phyloP scores from a whole-genome alignment of 2,329 filamentous ascomycete species.

The Beauveria sp. region DNA sequence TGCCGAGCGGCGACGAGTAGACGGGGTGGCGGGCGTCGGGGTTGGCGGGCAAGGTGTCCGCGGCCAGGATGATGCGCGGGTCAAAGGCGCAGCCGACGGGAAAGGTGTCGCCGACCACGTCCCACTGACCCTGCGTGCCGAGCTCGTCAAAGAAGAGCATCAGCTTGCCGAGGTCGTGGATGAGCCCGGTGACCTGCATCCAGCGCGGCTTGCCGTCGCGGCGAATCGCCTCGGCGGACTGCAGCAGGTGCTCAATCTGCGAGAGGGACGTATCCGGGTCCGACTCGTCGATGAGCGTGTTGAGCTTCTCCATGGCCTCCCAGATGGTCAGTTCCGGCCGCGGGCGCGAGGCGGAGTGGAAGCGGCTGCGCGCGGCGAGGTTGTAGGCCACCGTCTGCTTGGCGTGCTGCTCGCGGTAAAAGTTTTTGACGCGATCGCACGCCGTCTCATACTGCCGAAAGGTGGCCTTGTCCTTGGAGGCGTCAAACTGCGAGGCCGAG shows the following conservation, averaged over 20 bases:
- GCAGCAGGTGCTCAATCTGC: constrained; percentile 84
- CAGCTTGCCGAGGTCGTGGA: constrained; percentile 75
- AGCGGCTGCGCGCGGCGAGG: constrained; percentile 60
- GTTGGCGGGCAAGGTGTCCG: constrained; percentile 63
- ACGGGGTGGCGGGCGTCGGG: constrained; percentile 64
- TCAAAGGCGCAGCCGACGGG: constrained; percentile 71
- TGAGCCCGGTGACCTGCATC: constrained; percentile 72
- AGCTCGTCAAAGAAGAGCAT: constrained; percentile 64
- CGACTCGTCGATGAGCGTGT: constrained; percentile 83
- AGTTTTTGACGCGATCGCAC: constrained; percentile 76
- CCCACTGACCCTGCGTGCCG: constrained; percentile 76
- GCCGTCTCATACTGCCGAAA: constrained; percentile 80
- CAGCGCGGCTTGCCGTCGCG: constrained; percentile 74
- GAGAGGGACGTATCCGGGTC: constrained; percentile 83
- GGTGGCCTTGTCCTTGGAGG: constrained; percentile 67
- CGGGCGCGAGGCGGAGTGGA: constrained; percentile 49
- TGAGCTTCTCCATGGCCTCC: constrained; percentile 88
- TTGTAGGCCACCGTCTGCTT: constrained; percentile 80
- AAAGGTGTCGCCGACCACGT: constrained; percentile 83
- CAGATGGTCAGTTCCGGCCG: constrained; percentile 74
- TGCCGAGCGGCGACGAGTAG: constrained; percentile 69
- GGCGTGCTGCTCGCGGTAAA: constrained; percentile 67
- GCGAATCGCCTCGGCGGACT: constrained; percentile 82
- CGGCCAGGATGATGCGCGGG: constrained; percentile 69
- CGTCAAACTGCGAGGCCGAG: constrained; percentile 57